phyloP scores from a whole-genome alignment of 768 basidiomycete species.

The Mycena indigotica region DNA sequence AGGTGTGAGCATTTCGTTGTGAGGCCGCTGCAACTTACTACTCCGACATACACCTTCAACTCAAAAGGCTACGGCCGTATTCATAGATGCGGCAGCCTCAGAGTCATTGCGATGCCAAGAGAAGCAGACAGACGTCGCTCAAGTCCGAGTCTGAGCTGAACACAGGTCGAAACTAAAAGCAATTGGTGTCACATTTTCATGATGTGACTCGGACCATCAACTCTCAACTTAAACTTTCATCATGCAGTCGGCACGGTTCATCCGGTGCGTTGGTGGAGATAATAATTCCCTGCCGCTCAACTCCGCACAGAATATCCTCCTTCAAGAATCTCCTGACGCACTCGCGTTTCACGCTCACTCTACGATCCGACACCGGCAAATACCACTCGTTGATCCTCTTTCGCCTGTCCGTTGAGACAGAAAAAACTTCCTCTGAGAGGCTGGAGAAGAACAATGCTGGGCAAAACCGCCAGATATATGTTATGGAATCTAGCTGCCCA shows the following conservation, averaged over 20 bases:
- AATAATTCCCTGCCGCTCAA: neutral
- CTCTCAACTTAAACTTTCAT: no score
- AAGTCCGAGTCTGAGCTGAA: no score
- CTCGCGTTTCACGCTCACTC: conserved; percentile 59
- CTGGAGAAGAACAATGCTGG: conserved; percentile 10
- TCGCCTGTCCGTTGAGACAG: conserved; percentile 47
- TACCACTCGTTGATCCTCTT: conserved; percentile 71
- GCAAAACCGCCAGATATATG: conserved; percentile 55
- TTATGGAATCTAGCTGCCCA: conserved; percentile 80
- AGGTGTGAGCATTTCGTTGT: no score
- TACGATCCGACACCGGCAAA: conserved; percentile 58
- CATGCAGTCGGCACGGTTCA: conserved; percentile 1
- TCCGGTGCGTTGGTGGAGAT: neutral
- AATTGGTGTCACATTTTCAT: no score
- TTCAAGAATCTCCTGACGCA: conserved; percentile 51
- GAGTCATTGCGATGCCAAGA: no score
- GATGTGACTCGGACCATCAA: no score
- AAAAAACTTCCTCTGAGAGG: neutral
- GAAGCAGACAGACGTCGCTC: no score
- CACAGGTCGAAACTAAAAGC: no score
- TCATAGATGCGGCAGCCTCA: no score
- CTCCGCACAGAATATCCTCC: conserved; percentile 43
- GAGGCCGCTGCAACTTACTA: no score
- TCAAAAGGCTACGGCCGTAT: no score
- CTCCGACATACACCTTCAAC: no score